Evolutionary conservation across 306 rosid genomes (phyloP).

Genomic region (Pyrus pyrifolia): DNA sequence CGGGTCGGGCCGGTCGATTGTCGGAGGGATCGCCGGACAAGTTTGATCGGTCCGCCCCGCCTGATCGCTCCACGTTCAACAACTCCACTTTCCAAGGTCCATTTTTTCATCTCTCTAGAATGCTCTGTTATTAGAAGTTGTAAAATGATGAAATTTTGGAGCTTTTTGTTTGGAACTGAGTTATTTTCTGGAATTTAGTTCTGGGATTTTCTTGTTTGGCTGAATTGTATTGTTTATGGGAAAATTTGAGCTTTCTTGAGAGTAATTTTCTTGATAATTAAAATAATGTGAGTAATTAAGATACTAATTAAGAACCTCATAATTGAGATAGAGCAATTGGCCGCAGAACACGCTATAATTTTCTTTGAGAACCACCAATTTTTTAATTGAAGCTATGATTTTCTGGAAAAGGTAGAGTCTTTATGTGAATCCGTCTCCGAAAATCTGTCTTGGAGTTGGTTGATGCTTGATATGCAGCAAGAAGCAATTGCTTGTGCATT

Average conservation of each 20-base stretch:
- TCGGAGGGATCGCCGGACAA: constrained; percentile 50
- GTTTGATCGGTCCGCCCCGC: constrained; percentile 22
- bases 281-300: not conserved
- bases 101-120: not conserved
- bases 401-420: not conserved
- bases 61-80: constrained; percentile 50
- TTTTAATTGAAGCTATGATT: not conserved
- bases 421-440: not conserved
- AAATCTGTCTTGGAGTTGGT: not conserved
- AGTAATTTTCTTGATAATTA: not conserved
- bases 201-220: constrained; percentile 16
- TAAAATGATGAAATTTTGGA: not conserved
- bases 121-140: not conserved
- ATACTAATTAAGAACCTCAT: not conserved
- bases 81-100: constrained; percentile 74
- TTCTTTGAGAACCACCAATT: not conserved
- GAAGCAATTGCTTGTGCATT: not conserved
- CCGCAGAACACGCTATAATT: not conserved
- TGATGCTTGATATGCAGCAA: not conserved
- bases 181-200: not conserved
- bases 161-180: not conserved
- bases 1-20: constrained; percentile 4
- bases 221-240: constrained; percentile 2
- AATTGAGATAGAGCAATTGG: not conserved
- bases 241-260: constrained; percentile 2